Conservation (phyloP, 345 rosid genomes). For the Leavenworthia alabamica region DNA sequence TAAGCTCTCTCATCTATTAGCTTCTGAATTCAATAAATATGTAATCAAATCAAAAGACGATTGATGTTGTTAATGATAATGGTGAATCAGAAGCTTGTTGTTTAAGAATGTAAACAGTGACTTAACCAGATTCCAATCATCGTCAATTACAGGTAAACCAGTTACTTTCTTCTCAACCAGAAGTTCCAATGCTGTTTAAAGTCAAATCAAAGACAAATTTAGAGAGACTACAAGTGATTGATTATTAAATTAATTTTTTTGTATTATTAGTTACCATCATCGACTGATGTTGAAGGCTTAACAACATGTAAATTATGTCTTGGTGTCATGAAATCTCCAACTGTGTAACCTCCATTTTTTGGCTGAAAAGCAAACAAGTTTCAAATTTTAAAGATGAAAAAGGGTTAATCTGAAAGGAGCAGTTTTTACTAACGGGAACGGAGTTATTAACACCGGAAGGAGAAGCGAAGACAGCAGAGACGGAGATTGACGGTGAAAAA, state of each 20-base stretch:
- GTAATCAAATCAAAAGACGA: neutral
- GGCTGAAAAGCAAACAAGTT: constrained; percentile 33
- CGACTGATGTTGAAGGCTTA: constrained; percentile 67
- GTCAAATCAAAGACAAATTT: neutral
- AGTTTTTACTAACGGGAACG: constrained; percentile 37
- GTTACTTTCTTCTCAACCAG: constrained; percentile 82
- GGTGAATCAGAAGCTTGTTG: neutral
- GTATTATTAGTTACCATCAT: constrained; percentile 63
- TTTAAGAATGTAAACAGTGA: neutral
- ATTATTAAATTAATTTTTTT: neutral
- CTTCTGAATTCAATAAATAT: neutral
- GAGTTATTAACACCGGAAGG: constrained; percentile 39
- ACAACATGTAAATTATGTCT: constrained; percentile 62
- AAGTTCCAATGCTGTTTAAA: constrained; percentile 56
- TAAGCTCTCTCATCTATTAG: neutral
- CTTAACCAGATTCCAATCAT: constrained; percentile 78
- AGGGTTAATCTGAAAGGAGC: neutral
- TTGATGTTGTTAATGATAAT: neutral
- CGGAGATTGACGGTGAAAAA: constrained; percentile 2
- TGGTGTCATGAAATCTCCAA: constrained; percentile 86
- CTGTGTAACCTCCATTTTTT: constrained; percentile 53
- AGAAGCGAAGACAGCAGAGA: constrained; percentile 26
- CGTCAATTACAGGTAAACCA: constrained; percentile 88
- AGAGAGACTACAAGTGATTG: neutral
- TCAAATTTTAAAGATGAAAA: neutral